Evolutionary conservation across 305 asterid species (phyloP).

Genomic region (Solanum hybrid): DNA sequence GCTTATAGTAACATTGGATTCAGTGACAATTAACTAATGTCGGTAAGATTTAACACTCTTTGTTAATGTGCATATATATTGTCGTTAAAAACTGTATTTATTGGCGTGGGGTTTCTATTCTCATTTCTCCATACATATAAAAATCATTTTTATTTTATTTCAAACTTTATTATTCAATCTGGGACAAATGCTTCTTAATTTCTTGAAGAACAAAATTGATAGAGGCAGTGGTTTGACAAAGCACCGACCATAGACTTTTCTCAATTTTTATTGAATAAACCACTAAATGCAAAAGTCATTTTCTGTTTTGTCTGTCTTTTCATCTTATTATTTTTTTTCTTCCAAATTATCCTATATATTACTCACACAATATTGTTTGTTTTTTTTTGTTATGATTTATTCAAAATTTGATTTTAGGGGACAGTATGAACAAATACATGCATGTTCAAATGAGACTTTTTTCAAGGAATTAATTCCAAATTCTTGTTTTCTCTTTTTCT

Average conservation of each 20-base stretch:
- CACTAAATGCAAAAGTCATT: neutral
- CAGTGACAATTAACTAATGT: too few relatives aligned
- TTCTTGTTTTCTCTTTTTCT: neutral
- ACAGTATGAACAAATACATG: neutral
- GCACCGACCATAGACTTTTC: neutral
- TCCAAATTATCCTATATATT: neutral
- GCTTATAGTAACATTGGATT: too few relatives aligned
- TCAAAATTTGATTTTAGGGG: neutral
- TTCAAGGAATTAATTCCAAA: neutral
- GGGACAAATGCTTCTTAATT: neutral
- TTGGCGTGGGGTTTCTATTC: too few relatives aligned
- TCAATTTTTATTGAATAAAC: neutral
- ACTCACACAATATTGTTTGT: neutral
- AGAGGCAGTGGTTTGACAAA: neutral
- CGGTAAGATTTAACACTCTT: too few relatives aligned
- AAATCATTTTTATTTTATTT: too few relatives aligned
- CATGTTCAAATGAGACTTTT: neutral
- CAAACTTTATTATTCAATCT: neutral
- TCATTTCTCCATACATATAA: too few relatives aligned
- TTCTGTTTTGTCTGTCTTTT: neutral
- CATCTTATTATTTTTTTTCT: neutral
- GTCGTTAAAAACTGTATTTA: too few relatives aligned
- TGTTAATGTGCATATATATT: too few relatives aligned
- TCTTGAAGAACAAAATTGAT: neutral
- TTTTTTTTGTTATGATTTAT: neutral